Evolutionary conservation across 106 monocot species (phyloP), one percentile per base, ranked within the genome.

Genomic region (Dioscorea alata): DNA sequence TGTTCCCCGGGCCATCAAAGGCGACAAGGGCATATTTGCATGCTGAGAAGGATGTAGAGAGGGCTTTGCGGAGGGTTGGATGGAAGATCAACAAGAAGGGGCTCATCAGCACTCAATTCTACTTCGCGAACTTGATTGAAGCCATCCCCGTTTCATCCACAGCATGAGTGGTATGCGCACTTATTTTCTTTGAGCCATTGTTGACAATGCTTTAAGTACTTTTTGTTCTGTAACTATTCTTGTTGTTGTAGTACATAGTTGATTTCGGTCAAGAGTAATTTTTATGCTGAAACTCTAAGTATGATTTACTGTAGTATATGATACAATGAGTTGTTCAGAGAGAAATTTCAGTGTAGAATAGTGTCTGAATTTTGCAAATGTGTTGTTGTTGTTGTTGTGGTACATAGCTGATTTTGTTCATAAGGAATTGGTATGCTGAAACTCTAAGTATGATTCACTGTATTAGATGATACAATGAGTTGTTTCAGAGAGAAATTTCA

Each of bases 21-120:
- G 92, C 97, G 6, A 97, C 97, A 35, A 70, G 97, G 64, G 97
- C 97, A n/a, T 97, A 97, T 35, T 74, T 97, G 34, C 97, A 97
- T 23, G 59, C 92, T 12, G 92, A 97, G 86, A 74, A 72, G 59
- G 92, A 92, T 48, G 89, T 97, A 53, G 92, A 97, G 79, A 63
- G 65, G 60, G 97, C 97, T 48, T 71, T 97, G 65, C 60, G 69
- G 48, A 87, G 81, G 80, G 89, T 74, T 0, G 97, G 97, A 61
- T 97, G 97, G 92, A 77, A 72, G 59, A 78, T 97, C 32, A 60
- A 50, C 21, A 80, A 79, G 28, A 71, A 80, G 49, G 97, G 89
- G 13, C 78, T 89, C 32, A 69, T 83, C 31, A 69, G 65, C 5
- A 97, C 97, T 6, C 97, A 90, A 80, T 97, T 97, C 73, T 97